A percentile compares a stretch with the other conserved stretches of the same genome.
Conservation (phyloP, 2,329 filamentous ascomycete species). For the Penicillium sp. region DNA sequence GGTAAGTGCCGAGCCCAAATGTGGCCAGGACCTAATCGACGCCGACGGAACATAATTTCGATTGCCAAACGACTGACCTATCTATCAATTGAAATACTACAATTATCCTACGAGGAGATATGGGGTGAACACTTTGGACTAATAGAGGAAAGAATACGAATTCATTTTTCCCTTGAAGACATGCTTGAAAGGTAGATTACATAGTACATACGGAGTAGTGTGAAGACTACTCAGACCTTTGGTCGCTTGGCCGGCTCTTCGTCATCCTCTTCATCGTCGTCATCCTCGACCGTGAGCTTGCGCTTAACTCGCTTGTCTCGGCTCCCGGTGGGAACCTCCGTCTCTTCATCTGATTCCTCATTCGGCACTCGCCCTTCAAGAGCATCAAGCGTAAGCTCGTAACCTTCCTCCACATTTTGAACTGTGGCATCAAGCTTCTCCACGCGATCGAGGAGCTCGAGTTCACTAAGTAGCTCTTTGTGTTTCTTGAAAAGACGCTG, state of each 20-base stretch:
- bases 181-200: constrained; percentile 2
- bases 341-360: constrained; percentile 12
- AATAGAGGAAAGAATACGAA: background rate
- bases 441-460: constrained; percentile 59
- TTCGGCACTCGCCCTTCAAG: constrained; percentile 21
- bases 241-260: constrained; percentile 33
- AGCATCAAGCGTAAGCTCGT: constrained; percentile 54
- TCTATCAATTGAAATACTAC: background rate
- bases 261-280: constrained; percentile 28
- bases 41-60: too few relatives aligned
- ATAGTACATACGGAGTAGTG: constrained; percentile 1
- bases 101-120: background rate
- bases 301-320: constrained; percentile 22
- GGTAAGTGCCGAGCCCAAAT: constrained; percentile 20
- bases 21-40: background rate
- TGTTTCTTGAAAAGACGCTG: constrained; percentile 64
- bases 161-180: background rate
- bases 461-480: constrained; percentile 59
- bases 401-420: constrained; percentile 60
- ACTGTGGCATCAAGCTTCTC: constrained; percentile 63
- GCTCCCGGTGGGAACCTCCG: constrained; percentile 9
- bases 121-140: background rate
- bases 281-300: constrained; percentile 24
- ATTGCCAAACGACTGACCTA: background rate
- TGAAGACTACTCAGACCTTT: constrained; percentile 25